A percentile compares a stretch with the other conserved stretches of the same genome.
Evolutionary conservation across 2,329 filamentous ascomycete species (phyloP).

Genomic region (Colletotrichum sp.): DNA sequence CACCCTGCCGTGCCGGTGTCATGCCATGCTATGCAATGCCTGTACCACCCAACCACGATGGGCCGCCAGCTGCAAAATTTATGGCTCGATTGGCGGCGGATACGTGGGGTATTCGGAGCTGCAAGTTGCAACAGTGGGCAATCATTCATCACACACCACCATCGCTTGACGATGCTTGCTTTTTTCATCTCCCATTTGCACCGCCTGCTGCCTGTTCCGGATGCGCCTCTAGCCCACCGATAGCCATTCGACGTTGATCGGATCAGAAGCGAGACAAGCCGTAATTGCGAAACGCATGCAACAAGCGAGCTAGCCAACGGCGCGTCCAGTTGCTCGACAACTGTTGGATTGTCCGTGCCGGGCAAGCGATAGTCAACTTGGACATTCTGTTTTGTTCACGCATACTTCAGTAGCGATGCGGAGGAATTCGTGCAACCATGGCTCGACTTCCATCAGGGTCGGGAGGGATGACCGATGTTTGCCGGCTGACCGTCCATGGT

Average conservation of each 20-base stretch:
- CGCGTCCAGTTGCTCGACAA: not conserved
- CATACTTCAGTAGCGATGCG: not conserved
- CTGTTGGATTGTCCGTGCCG: not conserved
- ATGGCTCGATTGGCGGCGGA: not conserved
- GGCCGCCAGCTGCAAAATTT: not conserved
- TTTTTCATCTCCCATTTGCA: not conserved
- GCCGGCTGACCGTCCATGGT: not conserved
- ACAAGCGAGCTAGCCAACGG: not conserved
- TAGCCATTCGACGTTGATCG: not conserved
- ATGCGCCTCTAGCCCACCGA: not conserved
- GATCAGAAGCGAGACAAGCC: not conserved
- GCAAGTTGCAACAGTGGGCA: not conserved
- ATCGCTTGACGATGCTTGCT: not conserved
- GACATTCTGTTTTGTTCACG: not conserved
- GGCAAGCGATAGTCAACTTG: not conserved
- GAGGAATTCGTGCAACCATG: not conserved
- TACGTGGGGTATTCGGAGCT: not conserved
- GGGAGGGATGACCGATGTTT: not conserved
- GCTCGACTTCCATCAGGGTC: not conserved
- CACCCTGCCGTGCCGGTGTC: not conserved
- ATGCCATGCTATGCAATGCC: not conserved
- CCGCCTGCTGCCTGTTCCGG: not conserved
- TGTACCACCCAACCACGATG: not conserved
- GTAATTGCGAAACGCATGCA: not conserved
- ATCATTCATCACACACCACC: not conserved